Conservation (phyloP, 768 basidiomycete species). For the Crucibulum laeve region DNA sequence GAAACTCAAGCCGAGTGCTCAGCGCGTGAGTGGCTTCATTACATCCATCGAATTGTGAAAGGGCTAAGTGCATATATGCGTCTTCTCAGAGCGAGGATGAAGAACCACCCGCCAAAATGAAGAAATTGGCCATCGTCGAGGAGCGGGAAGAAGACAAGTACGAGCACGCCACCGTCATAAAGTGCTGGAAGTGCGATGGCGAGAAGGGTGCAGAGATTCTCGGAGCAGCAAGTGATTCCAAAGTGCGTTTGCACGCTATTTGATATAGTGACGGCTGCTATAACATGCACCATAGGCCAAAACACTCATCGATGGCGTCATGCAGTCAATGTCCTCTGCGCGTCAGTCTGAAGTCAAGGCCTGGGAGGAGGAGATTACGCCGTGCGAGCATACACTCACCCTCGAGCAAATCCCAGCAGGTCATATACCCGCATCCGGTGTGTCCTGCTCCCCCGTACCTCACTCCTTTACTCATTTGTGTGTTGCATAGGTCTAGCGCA, state of each 20-base stretch:
- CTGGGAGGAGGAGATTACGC: constrained; percentile 91
- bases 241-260: constrained; percentile 18
- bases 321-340: constrained; percentile 82
- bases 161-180: constrained; percentile 57
- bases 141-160: constrained; percentile 90
- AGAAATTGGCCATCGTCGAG: constrained; percentile 82
- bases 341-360: constrained; percentile 94
- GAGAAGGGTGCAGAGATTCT: constrained; percentile 41
- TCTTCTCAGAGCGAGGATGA: constrained; percentile 55
- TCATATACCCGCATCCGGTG: constrained; percentile 51
- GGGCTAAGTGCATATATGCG: not conserved
- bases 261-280: not conserved
- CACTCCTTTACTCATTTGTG: not conserved
- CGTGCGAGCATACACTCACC: constrained; percentile 77
- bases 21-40: constrained; percentile 50
- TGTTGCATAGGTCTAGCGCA: constrained; percentile 62
- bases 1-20: constrained; percentile 53
- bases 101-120: constrained; percentile 87
- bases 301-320: constrained; percentile 58
- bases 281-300: constrained; percentile 28
- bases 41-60: not conserved
- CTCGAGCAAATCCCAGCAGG: constrained; percentile 39
- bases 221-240: constrained; percentile 28
- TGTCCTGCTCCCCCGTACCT: constrained; percentile 6
- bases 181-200: constrained; percentile 74